Evolutionary conservation across 306 rosid species (phyloP), one percentile per base, ranked within the genome.

Genomic region (Quillaja saponaria): DNA sequence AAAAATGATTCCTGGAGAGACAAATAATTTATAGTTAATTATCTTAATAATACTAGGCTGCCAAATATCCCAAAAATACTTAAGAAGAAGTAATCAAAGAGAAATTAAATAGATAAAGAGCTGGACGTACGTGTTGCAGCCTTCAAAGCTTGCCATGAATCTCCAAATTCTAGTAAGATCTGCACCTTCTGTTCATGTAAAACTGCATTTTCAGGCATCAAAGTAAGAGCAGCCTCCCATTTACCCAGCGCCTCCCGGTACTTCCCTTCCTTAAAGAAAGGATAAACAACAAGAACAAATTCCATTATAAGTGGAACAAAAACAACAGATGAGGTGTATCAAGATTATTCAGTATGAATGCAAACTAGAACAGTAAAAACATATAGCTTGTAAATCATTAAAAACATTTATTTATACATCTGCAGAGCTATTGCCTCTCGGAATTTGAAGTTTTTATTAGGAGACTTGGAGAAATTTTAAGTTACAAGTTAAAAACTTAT

Each of bases 151-250:
- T 74, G 81, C 97, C 97, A 91, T 13, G 97, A 71, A 58, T 88
- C 96, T 52, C 95, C 98, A 57, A 91, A 68, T 79, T 91, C 96
- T 5, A 88, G 85, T 34, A 91, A 66, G 59, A 91, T 81, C 69
- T 91, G 96, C 28, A 96, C 92, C 73, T 91, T 91, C 38, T 91
- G 98, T 74, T 86, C 95, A 51, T 86, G 92, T 67, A 91, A 64
- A 53, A 69, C 82, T 55, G 92, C 81, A 79, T 57, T 71, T 73
- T 82, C 80, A 12, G 95, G 98, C 41, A 69, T 71, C 78, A 91
- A 71, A 8, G 84, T 81, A 52, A 91, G 82, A 69, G 98, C 88
- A 53, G 95, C 55, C 82, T 88, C 92, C 97, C 96, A 88, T 82
- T 91, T 91, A 21, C 95, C 79, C 44, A 88, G 65, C 13, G 96